Conservation (phyloP, 306 rosid genomes). For the Cicer yamashitae region DNA sequence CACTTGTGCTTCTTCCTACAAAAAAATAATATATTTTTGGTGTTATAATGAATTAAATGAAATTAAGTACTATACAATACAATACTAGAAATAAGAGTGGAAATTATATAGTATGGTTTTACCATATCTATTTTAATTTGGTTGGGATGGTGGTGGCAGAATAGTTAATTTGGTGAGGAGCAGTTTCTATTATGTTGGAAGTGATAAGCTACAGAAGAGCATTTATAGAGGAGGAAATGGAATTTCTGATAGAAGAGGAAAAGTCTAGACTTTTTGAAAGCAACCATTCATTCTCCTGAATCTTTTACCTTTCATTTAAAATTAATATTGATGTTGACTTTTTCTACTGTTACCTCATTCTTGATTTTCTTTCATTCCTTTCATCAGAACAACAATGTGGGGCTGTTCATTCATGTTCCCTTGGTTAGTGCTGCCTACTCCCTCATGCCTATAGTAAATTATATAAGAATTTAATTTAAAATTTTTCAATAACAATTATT, state of each 20-base stretch:
- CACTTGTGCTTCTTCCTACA: conserved; percentile 61
- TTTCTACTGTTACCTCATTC: conserved; percentile 44
- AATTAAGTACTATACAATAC: neutral
- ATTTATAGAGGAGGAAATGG: conserved; percentile 56
- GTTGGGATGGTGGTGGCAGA: conserved; percentile 26
- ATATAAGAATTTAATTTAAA: too few relatives aligned
- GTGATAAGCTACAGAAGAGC: conserved; percentile 32
- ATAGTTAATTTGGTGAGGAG: conserved; percentile 22
- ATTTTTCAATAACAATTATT: too few relatives aligned
- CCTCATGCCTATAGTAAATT: too few relatives aligned
- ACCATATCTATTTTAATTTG: neutral
- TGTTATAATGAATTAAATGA: neutral
- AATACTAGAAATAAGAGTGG: neutral
- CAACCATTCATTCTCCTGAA: conserved; percentile 48
- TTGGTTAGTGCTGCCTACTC: neutral
- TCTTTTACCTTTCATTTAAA: conserved; percentile 32
- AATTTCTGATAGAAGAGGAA: conserved; percentile 56
- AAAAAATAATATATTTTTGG: neutral
- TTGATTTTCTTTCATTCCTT: conserved; percentile 30
- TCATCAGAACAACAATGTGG: neutral
- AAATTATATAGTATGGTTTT: neutral
- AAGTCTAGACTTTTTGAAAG: conserved; percentile 61
- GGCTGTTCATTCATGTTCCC: neutral
- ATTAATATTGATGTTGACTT: conserved; percentile 38
- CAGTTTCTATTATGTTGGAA: conserved; percentile 33